These are phyloP conservation scores for Cryptosporidium canis DNA, from an alignment of 169 alveolate species.

Conservation along the genomic window DNA sequence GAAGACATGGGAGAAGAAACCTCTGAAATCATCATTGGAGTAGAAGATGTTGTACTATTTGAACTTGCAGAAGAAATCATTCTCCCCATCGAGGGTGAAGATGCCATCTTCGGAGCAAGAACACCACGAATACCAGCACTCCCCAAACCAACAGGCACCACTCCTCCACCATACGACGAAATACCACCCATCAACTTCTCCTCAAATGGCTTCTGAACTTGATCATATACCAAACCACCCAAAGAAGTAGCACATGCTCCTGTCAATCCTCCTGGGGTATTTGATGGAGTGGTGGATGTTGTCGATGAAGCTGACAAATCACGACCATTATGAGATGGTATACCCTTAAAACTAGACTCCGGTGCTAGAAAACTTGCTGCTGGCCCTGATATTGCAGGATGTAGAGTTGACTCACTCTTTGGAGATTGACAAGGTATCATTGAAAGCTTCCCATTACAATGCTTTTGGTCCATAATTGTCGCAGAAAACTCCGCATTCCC, in stretches of 20 bases:
- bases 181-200: neutral
- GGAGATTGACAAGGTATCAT: neutral
- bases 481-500: constrained; percentile 47
- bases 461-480: neutral
- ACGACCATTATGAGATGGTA: neutral
- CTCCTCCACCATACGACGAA: neutral
- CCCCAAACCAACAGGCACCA: neutral
- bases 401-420: neutral
- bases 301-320: neutral
- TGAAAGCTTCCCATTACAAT: neutral
- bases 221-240: neutral
- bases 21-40: constrained; percentile 35
- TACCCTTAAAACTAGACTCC: neutral
- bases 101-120: neutral
- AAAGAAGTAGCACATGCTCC: neutral
- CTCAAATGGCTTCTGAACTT: constrained; percentile 8
- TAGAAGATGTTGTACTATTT: neutral
- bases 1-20: constrained; percentile 34
- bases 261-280: neutral
- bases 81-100: neutral
- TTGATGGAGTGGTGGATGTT: neutral
- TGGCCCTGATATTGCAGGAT: constrained; percentile 6
- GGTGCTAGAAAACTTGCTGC: neutral
- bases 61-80: constrained; percentile 16
- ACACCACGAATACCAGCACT: neutral